Conservation (phyloP, 208 protist species). For the Lotmaria passim region DNA sequence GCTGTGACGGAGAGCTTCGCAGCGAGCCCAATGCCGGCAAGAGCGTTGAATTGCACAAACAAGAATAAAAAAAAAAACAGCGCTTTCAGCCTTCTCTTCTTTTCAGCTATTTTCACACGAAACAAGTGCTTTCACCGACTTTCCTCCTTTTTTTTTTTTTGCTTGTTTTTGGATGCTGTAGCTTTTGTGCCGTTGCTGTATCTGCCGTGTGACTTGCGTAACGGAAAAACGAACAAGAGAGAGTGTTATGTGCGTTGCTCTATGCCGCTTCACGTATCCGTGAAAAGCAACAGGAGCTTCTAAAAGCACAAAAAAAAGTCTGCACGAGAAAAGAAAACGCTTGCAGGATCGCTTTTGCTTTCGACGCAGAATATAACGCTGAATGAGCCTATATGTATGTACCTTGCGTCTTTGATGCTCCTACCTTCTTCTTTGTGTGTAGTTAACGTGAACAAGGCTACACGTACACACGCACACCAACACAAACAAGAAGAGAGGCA, state of each 20-base stretch:
- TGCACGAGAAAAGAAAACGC: constrained; percentile 10
- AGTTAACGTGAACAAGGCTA: constrained; percentile 9
- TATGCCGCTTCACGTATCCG: not conserved
- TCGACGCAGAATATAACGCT: not conserved
- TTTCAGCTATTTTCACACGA: too few relatives aligned
- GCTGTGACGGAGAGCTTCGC: not conserved
- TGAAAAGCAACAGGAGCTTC: not conserved
- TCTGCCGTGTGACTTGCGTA: too few relatives aligned
- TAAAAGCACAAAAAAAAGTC: too few relatives aligned
- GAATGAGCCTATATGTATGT: not conserved
- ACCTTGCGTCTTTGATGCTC: not conserved
- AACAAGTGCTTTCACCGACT: too few relatives aligned
- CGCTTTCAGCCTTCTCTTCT: too few relatives aligned
- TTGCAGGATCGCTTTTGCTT: not conserved
- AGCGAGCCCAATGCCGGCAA: not conserved
- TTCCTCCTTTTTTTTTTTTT: too few relatives aligned
- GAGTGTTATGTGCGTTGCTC: too few relatives aligned
- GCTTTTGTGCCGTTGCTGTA: too few relatives aligned
- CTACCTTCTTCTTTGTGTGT: not conserved
- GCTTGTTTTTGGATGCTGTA: too few relatives aligned
- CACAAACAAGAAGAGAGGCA: not conserved
- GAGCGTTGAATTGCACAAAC: constrained; percentile 1
- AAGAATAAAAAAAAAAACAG: too few relatives aligned
- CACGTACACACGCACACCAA: constrained; percentile 25
- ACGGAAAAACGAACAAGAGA: constrained; percentile 7